These are phyloP conservation scores for Pseudopithomyces maydicus DNA, from an alignment of 2,329 filamentous ascomycete genomes.

Conservation along the genomic window DNA sequence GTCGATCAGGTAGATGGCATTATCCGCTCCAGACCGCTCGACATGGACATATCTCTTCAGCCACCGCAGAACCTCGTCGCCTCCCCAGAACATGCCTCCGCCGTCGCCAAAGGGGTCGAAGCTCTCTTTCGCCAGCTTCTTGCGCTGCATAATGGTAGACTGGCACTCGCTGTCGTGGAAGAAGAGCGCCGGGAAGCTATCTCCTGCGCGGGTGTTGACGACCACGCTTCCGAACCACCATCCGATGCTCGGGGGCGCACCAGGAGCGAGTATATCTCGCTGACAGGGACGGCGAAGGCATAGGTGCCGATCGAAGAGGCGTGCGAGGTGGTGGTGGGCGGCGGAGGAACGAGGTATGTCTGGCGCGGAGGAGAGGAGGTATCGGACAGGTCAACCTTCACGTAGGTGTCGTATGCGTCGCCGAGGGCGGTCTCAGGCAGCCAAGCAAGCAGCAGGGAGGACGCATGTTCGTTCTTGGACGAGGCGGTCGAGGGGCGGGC, in stretches of 20 bases:
- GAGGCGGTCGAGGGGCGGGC: constrained; percentile 49
- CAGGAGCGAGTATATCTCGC: constrained; percentile 86
- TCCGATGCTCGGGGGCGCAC: constrained; percentile 90
- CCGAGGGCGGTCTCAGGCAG: constrained; percentile 87
- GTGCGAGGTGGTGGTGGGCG: constrained; percentile 82
- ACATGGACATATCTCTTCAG: constrained; percentile 81
- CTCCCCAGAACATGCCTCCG: constrained; percentile 95
- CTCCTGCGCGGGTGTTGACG: constrained; percentile 87
- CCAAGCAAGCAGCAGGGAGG: constrained; percentile 89
- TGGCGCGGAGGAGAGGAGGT: constrained; percentile 80
- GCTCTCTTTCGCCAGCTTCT: constrained; percentile 77
- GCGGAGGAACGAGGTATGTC: constrained; percentile 87
- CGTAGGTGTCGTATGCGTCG: constrained; percentile 82
- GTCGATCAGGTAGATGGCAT: constrained; percentile 89
- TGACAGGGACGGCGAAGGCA: constrained; percentile 88
- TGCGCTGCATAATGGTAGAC: constrained; percentile 92
- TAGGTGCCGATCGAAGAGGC: constrained; percentile 75
- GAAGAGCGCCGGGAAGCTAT: constrained; percentile 93
- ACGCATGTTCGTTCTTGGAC: constrained; percentile 56
- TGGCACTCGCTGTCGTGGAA: constrained; percentile 98
- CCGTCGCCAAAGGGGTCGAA: constrained; percentile 89
- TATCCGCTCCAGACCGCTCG: constrained; percentile 83
- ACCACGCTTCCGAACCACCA: constrained; percentile 99
- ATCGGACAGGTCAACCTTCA: constrained; percentile 91
- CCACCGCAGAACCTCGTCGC: constrained; percentile 93